phyloP scores from a whole-genome alignment of 1,284 basidiomycete genomes.

The Rhodotorula sp. region DNA sequence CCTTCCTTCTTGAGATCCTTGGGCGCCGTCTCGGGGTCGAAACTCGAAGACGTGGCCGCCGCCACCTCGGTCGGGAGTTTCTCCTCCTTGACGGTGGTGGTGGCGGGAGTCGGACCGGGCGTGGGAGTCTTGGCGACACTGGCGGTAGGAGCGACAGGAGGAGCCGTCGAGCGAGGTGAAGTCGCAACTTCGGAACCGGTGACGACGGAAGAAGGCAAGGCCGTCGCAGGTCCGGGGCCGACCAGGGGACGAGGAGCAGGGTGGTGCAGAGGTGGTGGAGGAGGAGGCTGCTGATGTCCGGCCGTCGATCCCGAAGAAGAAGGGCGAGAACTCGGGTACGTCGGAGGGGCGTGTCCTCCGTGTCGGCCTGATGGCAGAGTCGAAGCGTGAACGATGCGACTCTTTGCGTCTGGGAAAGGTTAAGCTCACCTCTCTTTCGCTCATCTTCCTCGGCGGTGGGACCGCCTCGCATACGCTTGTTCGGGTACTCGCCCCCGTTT shows the following conservation, averaged over 20 bases:
- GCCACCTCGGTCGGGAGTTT: conserved; percentile 15
- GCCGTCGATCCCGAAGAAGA: conserved; percentile 21
- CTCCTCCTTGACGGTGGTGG: conserved; percentile 18
- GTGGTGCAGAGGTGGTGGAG: conserved; percentile 18
- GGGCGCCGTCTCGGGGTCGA: conserved; percentile 56
- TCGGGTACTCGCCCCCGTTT: conserved; percentile 18
- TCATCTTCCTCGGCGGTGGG: conserved; percentile 20
- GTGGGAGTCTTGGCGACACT: not conserved
- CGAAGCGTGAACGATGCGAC: not conserved
- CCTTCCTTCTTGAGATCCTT: conserved; percentile 71
- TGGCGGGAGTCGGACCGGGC: conserved; percentile 1
- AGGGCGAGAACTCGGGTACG: conserved; percentile 22
- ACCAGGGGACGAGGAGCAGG: conserved; percentile 18
- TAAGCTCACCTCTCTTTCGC: conserved; percentile 9
- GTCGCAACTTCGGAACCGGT: not conserved
- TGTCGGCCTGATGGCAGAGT: not conserved
- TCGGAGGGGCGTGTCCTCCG: conserved; percentile 10
- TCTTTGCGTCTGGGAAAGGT: no score
- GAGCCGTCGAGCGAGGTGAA: conserved; percentile 2
- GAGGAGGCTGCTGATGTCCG: not conserved
- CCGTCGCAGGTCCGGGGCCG: not conserved
- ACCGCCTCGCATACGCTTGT: conserved; percentile 17
- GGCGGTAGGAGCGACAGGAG: conserved; percentile 6
- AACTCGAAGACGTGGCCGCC: conserved; percentile 47
- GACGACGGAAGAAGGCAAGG: conserved; percentile 5